A percentile compares a stretch with the other conserved stretches of the same genome.
Conservation (phyloP, 495 filamentous ascomycete genomes). For the Astrothelium subdiscretum region DNA sequence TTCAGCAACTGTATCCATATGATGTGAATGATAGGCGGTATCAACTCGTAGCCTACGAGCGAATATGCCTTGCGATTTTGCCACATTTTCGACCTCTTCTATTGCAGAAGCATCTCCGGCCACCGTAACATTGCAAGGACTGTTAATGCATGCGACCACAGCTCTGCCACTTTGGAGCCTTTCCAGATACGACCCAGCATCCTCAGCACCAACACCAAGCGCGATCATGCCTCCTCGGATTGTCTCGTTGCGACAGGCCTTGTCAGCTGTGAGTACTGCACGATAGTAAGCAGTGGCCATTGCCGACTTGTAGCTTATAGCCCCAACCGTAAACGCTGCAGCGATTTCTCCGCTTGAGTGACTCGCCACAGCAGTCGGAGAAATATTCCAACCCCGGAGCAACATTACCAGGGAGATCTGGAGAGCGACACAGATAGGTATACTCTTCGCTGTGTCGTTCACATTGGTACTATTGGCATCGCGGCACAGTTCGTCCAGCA, state of each 20-base stretch:
- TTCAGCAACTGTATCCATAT: slow-evolving; percentile 36
- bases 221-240: background rate
- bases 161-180: background rate
- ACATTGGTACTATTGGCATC: slow-evolving; percentile 15
- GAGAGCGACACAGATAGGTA: slow-evolving; percentile 19
- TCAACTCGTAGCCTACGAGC: slow-evolving; percentile 3
- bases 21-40: slow-evolving; percentile 41
- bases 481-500: slow-evolving; percentile 12
- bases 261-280: slow-evolving; percentile 12
- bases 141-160: slow-evolving; percentile 26
- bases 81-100: background rate
- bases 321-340: slow-evolving; percentile 47
- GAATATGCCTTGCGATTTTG: slow-evolving; percentile 3
- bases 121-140: slow-evolving; percentile 23
- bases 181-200: background rate
- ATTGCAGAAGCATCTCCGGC: slow-evolving; percentile 22
- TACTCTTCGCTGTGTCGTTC: slow-evolving; percentile 8
- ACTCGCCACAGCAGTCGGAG: slow-evolving; percentile 35
- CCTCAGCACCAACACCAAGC: background rate
- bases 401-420: slow-evolving; percentile 18
- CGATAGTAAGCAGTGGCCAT: slow-evolving; percentile 32
- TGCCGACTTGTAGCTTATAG: slow-evolving; percentile 34
- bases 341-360: slow-evolving; percentile 56
- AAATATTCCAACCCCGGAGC: slow-evolving; percentile 22
- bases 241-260: background rate